phyloP scores from a whole-genome alignment of 257 asterid genomes.

The Forsythia suspensa region DNA sequence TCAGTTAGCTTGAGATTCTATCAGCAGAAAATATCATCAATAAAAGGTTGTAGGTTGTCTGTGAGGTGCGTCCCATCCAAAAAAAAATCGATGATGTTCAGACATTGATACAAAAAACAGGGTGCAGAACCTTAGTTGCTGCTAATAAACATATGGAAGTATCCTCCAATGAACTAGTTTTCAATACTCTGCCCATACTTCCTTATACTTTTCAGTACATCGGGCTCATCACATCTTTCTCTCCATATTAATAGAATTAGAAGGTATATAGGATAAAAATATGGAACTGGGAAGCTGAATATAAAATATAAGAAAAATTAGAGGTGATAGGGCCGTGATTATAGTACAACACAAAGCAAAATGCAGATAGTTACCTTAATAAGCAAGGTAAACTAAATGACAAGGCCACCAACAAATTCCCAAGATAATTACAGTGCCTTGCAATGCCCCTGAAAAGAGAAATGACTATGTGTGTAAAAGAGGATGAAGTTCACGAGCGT shows the following conservation, averaged over 20 bases:
- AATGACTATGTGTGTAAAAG: neutral
- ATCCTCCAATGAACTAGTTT: constrained; percentile 89
- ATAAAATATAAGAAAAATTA: constrained; percentile 13
- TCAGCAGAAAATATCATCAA: neutral
- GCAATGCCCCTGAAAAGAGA: constrained; percentile 84
- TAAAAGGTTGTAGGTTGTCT: no score
- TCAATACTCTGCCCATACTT: constrained; percentile 82
- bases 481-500: neutral
- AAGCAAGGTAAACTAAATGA: constrained; percentile 97
- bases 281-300: constrained; percentile 89
- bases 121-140: neutral
- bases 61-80: neutral
- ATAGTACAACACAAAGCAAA: neutral
- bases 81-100: neutral
- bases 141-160: constrained; percentile 73
- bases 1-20: neutral
- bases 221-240: constrained; percentile 97
- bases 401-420: constrained; percentile 83
- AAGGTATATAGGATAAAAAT: constrained; percentile 89
- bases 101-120: neutral
- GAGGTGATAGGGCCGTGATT: neutral
- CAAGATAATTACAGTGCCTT: constrained; percentile 92
- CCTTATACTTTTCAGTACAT: constrained; percentile 88
- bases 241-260: constrained; percentile 89
- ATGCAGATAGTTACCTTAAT: constrained; percentile 53